A percentile compares a stretch with the other conserved stretches of the same genome.
phyloP scores from a whole-genome alignment of 306 rosid genomes.

The Trichosanthes truncata region DNA sequence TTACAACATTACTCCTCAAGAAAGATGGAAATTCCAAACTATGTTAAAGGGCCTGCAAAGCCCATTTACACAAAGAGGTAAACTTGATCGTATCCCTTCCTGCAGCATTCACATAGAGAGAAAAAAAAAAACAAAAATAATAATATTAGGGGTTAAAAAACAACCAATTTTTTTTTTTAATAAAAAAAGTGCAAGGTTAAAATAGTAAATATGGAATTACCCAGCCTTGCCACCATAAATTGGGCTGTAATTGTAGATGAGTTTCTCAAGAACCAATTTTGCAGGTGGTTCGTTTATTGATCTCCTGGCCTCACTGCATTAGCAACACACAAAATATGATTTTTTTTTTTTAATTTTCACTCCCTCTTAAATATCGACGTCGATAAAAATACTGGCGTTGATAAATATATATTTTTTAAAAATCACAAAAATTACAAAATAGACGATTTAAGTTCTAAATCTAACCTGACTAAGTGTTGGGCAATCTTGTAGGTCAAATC shows the following conservation, averaged over 20 bases:
- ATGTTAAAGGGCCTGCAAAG: neutral
- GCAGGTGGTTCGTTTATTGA: constrained; percentile 45
- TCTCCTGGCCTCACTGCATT: constrained; percentile 73
- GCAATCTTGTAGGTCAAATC: constrained; percentile 54
- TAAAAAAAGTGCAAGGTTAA: too few relatives aligned
- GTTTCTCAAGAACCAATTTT: constrained; percentile 44
- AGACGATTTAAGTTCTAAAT: too few relatives aligned
- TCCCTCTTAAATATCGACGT: neutral
- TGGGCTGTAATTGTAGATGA: constrained; percentile 74
- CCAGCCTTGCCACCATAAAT: constrained; percentile 70
- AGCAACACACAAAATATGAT: neutral
- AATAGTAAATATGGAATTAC: constrained; percentile 25
- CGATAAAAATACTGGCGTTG: too few relatives aligned
- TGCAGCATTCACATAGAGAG: constrained; percentile 20
- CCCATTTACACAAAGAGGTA: constrained; percentile 37
- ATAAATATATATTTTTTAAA: too few relatives aligned
- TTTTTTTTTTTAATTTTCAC: too few relatives aligned
- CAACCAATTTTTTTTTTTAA: too few relatives aligned
- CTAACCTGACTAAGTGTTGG: constrained; percentile 75
- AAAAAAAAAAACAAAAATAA: neutral
- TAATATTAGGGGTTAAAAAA: neutral
- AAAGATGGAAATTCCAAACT: neutral
- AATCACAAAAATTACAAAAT: too few relatives aligned
- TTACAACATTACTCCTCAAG: neutral
- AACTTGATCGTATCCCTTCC: constrained; percentile 80